A percentile compares a stretch with the other conserved stretches of the same genome.
Evolutionary conservation across 805 yeast species (phyloP).

Genomic region (Yarrowia osloensis): DNA sequence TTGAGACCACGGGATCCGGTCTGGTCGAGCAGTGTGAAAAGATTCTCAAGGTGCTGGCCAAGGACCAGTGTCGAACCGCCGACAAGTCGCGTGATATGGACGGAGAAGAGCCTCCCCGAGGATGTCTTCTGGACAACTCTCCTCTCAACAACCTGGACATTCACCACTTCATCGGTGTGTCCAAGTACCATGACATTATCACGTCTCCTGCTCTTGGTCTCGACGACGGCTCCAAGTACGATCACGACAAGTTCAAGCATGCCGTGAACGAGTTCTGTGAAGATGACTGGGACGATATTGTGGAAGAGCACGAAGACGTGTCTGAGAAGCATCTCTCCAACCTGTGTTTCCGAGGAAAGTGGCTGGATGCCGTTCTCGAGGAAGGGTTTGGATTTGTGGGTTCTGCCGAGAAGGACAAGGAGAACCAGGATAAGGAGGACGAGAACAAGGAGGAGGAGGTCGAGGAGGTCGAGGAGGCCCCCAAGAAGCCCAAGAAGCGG

Average conservation of each 20-base stretch:
- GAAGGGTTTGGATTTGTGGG: slow-evolving; percentile 30
- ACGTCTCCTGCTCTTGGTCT: slow-evolving; percentile 77
- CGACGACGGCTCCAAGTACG: slow-evolving; percentile 66
- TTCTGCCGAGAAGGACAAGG: background rate
- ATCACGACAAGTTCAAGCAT: slow-evolving; percentile 72
- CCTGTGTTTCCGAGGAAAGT: slow-evolving; percentile 29
- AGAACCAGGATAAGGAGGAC: background rate
- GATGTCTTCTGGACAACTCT: slow-evolving; percentile 84
- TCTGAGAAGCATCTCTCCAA: slow-evolving; percentile 4
- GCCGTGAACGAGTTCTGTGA: slow-evolving; percentile 74
- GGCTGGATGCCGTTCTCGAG: slow-evolving; percentile 26
- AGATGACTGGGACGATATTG: slow-evolving; percentile 63
- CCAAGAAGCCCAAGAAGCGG: background rate
- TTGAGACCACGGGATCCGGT: slow-evolving; percentile 67
- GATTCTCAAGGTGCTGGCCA: slow-evolving; percentile 25
- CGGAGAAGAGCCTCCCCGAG: slow-evolving; percentile 71
- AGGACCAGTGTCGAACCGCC: slow-evolving; percentile 15
- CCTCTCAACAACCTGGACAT: slow-evolving; percentile 77
- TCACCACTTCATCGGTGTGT: slow-evolving; percentile 87
- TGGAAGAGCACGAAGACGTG: slow-evolving; percentile 47
- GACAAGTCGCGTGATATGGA: slow-evolving; percentile 60
- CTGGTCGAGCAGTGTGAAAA: slow-evolving; percentile 71
- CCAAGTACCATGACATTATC: slow-evolving; percentile 97
- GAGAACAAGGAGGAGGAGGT: background rate
- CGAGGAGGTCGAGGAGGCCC: background rate